Conservation (phyloP, 1,139 yeast genomes). For the Yamadazyma jaroonii region DNA sequence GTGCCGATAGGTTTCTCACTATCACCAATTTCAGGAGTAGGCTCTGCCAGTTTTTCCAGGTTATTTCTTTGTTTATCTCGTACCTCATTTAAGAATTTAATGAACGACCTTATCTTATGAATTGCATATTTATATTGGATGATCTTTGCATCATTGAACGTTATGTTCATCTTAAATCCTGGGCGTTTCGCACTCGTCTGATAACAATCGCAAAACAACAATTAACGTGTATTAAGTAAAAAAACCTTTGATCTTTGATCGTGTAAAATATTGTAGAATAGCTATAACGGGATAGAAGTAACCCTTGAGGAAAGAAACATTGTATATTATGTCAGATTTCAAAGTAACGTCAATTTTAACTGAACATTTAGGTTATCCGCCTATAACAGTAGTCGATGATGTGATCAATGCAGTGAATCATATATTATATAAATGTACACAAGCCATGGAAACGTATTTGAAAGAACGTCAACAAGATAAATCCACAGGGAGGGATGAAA, state of each 20-base stretch:
- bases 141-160: conserved; percentile 28
- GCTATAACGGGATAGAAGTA: background rate
- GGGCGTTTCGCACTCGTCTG: conserved; percentile 4
- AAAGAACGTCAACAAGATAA: conserved; percentile 25
- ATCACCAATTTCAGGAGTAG: background rate
- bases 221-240: background rate
- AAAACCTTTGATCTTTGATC: background rate
- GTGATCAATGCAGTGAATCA: conserved; percentile 87
- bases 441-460: conserved; percentile 72
- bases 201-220: conserved; percentile 1
- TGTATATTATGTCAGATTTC: conserved; percentile 7
- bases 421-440: conserved; percentile 78
- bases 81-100: conserved; percentile 16
- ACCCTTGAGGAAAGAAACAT: too few species aligned
- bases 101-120: conserved; percentile 26
- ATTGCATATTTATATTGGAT: conserved; percentile 43
- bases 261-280: background rate
- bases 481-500: conserved; percentile 8
- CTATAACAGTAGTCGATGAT: conserved; percentile 83
- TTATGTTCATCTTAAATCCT: conserved; percentile 5
- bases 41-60: background rate
- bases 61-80: background rate
- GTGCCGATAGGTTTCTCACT: background rate
- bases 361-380: conserved; percentile 86
- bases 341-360: conserved; percentile 41